Evolutionary conservation across 2,329 filamentous ascomycete species (phyloP).

Genomic region (Calonectria pauciramosa): DNA sequence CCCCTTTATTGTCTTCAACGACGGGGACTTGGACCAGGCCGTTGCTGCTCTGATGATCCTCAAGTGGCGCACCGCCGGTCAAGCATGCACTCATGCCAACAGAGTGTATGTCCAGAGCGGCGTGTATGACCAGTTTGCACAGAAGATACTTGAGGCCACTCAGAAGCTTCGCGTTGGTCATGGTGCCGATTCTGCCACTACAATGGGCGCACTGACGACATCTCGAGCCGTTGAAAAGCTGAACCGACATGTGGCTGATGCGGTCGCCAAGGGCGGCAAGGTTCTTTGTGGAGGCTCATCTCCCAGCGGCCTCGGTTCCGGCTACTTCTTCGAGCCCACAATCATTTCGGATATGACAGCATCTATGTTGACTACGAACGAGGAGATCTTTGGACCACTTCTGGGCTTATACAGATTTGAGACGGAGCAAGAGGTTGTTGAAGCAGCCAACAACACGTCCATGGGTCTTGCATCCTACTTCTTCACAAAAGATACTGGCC

Average conservation of each 20-base stretch:
- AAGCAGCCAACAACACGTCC: conserved; percentile 22
- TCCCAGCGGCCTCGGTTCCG: not conserved
- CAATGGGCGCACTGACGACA: conserved; percentile 31
- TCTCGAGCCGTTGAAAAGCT: conserved; percentile 20
- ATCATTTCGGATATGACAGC: conserved; percentile 28
- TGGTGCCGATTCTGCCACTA: conserved; percentile 20
- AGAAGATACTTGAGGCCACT: not conserved
- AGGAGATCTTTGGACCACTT: conserved; percentile 35
- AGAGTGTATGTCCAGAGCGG: conserved; percentile 69
- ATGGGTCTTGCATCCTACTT: conserved; percentile 34
- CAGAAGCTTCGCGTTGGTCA: conserved; percentile 17
- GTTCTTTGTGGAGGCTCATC: conserved; percentile 5
- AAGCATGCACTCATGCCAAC: conserved; percentile 77
- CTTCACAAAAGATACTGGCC: conserved; percentile 27
- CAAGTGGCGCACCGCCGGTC: conserved; percentile 79
- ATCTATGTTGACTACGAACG: conserved; percentile 7
- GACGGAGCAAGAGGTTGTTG: conserved; percentile 31
- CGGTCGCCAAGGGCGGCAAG: conserved; percentile 12
- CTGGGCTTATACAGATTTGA: conserved; percentile 31
- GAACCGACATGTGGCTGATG: conserved; percentile 24
- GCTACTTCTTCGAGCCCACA: conserved; percentile 34
- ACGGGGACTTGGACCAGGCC: conserved; percentile 76
- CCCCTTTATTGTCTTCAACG: conserved; percentile 74
- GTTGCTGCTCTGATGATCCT: conserved; percentile 58
- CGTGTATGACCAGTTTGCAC: conserved; percentile 64